phyloP scores from a whole-genome alignment of 208 protist genomes.

The Leishmania aethiopica region DNA sequence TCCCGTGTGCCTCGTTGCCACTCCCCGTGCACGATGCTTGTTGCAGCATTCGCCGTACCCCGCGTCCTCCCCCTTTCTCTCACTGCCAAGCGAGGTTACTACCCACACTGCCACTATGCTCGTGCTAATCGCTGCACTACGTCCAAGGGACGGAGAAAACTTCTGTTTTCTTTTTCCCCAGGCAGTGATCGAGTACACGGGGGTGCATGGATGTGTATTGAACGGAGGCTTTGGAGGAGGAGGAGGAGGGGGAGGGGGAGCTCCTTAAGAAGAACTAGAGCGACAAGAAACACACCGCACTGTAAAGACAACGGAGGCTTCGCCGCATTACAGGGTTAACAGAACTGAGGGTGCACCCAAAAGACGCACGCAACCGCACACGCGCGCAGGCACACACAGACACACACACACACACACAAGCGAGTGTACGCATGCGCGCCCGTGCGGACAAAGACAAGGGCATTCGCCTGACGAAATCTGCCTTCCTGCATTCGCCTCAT shows the following conservation, averaged over 20 bases:
- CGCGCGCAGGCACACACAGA: neutral
- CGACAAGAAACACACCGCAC: neutral
- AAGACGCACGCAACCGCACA: conserved; percentile 3
- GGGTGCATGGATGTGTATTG: neutral
- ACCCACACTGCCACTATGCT: neutral
- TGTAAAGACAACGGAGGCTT: neutral
- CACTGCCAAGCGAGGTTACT: neutral
- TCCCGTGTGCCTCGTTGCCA: neutral
- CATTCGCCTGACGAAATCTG: neutral
- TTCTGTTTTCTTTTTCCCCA: neutral
- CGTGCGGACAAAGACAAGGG: neutral
- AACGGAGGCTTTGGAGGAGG: neutral
- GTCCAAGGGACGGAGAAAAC: neutral
- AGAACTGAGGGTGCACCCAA: neutral
- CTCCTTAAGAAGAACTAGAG: neutral
- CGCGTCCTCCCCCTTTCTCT: neutral
- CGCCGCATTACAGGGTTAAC: conserved; percentile 7
- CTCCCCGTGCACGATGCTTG: neutral
- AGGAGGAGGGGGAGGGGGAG: neutral
- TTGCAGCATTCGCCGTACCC: neutral
- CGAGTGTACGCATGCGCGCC: neutral
- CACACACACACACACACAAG: too few species aligned
- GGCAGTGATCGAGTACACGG: neutral
- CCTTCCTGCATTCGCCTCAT: neutral
- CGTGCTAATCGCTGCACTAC: neutral